Evolutionary conservation across 176 grass and related monocot species (phyloP), one percentile per base, ranked within the genome.

Genomic region (Ampelocalamus luodianensis): DNA sequence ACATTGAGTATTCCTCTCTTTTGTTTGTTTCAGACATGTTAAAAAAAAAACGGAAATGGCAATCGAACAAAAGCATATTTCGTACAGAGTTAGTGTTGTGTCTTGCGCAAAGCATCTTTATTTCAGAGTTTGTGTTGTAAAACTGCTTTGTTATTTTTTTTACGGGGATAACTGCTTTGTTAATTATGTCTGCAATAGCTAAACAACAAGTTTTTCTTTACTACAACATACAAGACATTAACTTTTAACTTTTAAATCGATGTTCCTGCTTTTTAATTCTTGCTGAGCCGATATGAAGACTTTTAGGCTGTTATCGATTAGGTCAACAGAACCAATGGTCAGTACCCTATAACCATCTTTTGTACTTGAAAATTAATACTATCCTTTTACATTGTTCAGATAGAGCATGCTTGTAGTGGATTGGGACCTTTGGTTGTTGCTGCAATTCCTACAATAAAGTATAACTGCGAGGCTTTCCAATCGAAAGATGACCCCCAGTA

Each of bases 401-500:
- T 83, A 42, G 93, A 90, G 29, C 80, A 77, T 80, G 72, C 80
- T 61, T 26, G 17, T 64, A 23, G 67, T 65, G 93, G 95, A 10
- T 90, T 98, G 91, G 91, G 90, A 40, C 91, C 95, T 79, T 77
- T 85, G 70, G 86, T 72, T 51, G 81, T 98, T 82, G 82, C 87
- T 83, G 71, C 91, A 36, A 98, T 93, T 85, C 93, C 93, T 45
- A 89, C 89, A 15, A 60, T 89, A 38, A 95, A 92, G 59, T 95
- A 90, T 78, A 89, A 86, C 60, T 66, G 34, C 15, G 85, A 89
- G 44, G 77, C 75, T 49, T 93, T 93, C 60, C 64, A 48, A 60
- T 90, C 87, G 7, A 93, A 84, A 87, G 87, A 92, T 39, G 90
- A 93, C 86, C 67, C 80, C 8, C 95, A 90, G 95, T 98, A 92